phyloP scores from a whole-genome alignment of 2,329 filamentous ascomycete genomes.

The Phaeophleospora eucalypticola region DNA sequence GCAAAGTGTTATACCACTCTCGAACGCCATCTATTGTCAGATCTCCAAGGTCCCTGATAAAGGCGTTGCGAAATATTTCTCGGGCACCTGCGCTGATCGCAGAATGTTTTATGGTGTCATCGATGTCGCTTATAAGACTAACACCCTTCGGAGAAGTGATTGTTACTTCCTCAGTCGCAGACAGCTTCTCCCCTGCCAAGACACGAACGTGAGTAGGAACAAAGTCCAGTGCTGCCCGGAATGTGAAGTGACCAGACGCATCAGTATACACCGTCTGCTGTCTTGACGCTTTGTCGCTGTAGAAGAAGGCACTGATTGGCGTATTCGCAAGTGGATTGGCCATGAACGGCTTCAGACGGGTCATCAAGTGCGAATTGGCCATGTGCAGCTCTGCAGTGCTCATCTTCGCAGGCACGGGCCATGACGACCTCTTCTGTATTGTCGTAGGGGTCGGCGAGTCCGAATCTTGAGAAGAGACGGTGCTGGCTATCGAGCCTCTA shows the following conservation, averaged over 20 bases:
- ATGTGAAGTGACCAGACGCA: conserved; percentile 80
- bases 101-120: conserved; percentile 95
- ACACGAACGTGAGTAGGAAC: conserved; percentile 85
- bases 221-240: conserved; percentile 79
- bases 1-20: conserved; percentile 81
- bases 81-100: conserved; percentile 82
- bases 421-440: conserved; percentile 47
- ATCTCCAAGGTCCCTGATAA: conserved; percentile 78
- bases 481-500: conserved; percentile 18
- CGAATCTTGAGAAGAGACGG: conserved; percentile 22
- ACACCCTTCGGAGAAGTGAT: conserved; percentile 75
- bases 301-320: conserved; percentile 91
- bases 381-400: conserved; percentile 69
- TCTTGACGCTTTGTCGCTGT: conserved; percentile 76
- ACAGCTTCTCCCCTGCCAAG: conserved; percentile 78
- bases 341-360: conserved; percentile 82
- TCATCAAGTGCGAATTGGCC: conserved; percentile 85
- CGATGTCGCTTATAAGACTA: conserved; percentile 94
- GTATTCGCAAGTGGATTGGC: conserved; percentile 72
- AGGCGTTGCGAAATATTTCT: conserved; percentile 95
- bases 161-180: conserved; percentile 71
- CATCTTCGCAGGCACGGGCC: conserved; percentile 56
- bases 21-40: conserved; percentile 80
- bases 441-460: conserved; percentile 29
- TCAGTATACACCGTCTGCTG: conserved; percentile 83